Base-by-base conservation (phyloP, 2,329 filamentous ascomycete species). In the Microsporum audouinii region DNA sequence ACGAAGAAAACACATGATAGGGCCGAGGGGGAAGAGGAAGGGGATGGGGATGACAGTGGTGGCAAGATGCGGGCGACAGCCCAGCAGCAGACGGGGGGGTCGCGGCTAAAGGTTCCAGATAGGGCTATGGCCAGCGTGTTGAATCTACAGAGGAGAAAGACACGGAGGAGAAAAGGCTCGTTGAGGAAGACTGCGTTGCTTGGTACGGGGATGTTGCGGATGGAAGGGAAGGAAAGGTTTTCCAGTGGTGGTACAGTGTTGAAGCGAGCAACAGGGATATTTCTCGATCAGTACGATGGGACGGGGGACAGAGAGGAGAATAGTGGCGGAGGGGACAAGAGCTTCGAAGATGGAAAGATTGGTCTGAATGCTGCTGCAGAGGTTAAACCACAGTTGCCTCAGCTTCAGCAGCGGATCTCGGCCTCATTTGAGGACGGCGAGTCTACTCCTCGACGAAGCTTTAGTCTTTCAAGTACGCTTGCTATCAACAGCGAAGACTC, bases 111-210 rank as follows among this genome's bases (percentile, higher is more conserved):
- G 49, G 29, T 47, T 10, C 51, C 49, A 66, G 68, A 62, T 73
- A 71, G 80, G 73, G 77, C 80, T 67, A 73, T 82, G 74, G 74
- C 74, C 33, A 75, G 72, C 41, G 78, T 76, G 31, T 70, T 80
- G 58, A 80, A 78, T 63, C 70, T 77, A 64, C 71, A 75, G 65
- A 77, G 80, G 62, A 81, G 71, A 60, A 78, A 79, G 71, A 84
- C 84, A 55, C 80, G 90, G 60, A 85, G 86, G 68, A 84, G 91
- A 63, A 88, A 88, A 71, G 91, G 90, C 2, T 96, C 91, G 8
- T 78, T 96, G 71, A 83, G 91, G 63, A 96, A 96, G 74, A 89
- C 89, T 8, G 91, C 90, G 31, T 78, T 96, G 57, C 79, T 96
- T 17, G 89, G 89, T 14, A 87, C 71, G 27, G 63, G 62, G 3